These are phyloP conservation scores for Alternaria longipes DNA, from an alignment of 2,329 filamentous ascomycete genomes.

Conservation along the genomic window DNA sequence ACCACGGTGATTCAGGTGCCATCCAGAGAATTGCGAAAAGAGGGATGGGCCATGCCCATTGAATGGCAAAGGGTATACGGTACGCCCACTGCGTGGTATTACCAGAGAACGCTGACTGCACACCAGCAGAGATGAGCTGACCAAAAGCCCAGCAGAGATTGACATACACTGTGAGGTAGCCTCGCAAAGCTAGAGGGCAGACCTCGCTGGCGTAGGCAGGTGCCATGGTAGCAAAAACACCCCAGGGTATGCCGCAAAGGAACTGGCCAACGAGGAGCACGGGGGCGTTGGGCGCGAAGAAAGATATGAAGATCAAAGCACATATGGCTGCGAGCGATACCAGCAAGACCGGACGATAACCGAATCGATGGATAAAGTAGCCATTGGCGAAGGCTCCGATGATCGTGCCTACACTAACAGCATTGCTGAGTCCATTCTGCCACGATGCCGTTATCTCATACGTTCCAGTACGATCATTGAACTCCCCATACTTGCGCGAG, in stretches of 20 bases:
- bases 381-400: constrained; percentile 53
- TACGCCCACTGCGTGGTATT: constrained; percentile 69
- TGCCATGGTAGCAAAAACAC: constrained; percentile 53
- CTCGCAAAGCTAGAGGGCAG: constrained; percentile 73
- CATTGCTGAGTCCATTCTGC: constrained; percentile 55
- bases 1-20: constrained; percentile 65
- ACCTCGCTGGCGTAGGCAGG: constrained; percentile 63
- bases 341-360: constrained; percentile 36
- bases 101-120: constrained; percentile 70
- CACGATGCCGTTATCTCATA: constrained; percentile 53
- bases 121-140: constrained; percentile 73
- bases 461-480: constrained; percentile 32
- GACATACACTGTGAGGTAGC: constrained; percentile 62
- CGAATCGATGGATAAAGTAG: constrained; percentile 49
- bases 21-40: constrained; percentile 14
- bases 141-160: constrained; percentile 53
- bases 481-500: constrained; percentile 50
- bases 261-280: constrained; percentile 31
- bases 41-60: constrained; percentile 73
- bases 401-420: constrained; percentile 51
- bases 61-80: constrained; percentile 69
- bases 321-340: constrained; percentile 22
- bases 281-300: constrained; percentile 30
- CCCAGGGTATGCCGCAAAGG: constrained; percentile 49
- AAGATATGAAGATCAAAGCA: constrained; percentile 32